Evolutionary conservation across 2,329 filamentous ascomycete genomes (phyloP).

Genomic region (Colletotrichum simmondsii): DNA sequence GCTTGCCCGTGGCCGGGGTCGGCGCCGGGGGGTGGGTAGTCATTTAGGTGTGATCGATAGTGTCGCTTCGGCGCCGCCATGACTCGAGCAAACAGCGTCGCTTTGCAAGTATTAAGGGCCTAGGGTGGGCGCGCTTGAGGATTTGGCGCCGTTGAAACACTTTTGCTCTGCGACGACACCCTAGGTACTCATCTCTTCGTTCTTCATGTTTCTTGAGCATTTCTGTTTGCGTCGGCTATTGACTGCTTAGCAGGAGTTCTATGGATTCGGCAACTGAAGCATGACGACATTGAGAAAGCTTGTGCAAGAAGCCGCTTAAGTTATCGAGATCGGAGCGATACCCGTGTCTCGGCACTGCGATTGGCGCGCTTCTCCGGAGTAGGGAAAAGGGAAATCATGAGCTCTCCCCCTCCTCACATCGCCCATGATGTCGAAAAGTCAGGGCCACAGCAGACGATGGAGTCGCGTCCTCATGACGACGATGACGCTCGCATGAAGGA

Average conservation of each 20-base stretch:
- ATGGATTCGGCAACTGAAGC: background rate
- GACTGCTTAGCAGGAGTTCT: background rate
- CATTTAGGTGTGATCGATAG: background rate
- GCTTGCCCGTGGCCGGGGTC: background rate
- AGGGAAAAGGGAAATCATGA: slow-evolving; percentile 1
- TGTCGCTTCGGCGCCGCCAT: background rate
- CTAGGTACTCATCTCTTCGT: background rate
- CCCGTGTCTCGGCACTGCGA: background rate
- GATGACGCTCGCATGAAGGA: background rate
- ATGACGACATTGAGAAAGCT: slow-evolving; percentile 1
- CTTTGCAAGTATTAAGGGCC: background rate
- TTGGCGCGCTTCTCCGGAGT: background rate
- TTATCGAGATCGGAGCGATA: background rate
- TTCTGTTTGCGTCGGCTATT: background rate
- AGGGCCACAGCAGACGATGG: background rate
- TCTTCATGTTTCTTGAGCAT: background rate
- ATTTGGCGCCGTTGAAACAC: background rate
- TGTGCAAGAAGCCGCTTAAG: background rate
- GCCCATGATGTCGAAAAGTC: background rate
- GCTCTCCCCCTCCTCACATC: background rate
- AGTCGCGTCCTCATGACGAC: background rate
- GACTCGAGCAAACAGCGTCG: background rate
- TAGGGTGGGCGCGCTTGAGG: background rate
- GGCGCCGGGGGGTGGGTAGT: background rate
- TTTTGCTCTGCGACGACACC: background rate